Percentiles rank a stretch among this genome's conserved stretches.
These are phyloP conservation scores for Talaromyces sp. DNA, from an alignment of 2,329 filamentous ascomycete genomes.

Conservation along the genomic window DNA sequence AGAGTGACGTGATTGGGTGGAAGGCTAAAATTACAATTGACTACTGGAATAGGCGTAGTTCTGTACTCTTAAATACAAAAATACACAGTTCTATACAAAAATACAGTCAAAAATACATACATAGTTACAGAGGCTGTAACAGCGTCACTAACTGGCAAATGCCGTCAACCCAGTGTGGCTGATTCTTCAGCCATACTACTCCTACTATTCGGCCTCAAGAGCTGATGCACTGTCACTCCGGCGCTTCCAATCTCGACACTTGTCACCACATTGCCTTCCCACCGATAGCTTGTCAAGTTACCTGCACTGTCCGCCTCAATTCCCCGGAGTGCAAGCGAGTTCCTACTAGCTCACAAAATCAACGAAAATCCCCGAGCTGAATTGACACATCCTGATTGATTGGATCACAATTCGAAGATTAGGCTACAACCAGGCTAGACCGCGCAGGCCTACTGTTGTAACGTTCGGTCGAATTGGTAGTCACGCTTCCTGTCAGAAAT, in stretches of 20 bases:
- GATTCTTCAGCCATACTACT: background rate
- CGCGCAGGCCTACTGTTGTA: background rate
- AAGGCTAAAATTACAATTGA: background rate
- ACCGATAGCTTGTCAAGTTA: background rate
- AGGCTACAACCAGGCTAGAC: constrained; percentile 8
- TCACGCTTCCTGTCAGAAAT: background rate
- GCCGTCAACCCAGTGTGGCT: background rate
- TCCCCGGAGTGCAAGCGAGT: background rate
- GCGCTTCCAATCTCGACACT: background rate
- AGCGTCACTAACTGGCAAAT: background rate
- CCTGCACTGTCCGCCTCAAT: background rate
- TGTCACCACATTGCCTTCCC: background rate
- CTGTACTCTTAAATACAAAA: background rate
- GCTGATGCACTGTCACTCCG: background rate
- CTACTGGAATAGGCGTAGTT: background rate
- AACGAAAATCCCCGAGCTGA: background rate
- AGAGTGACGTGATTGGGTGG: background rate
- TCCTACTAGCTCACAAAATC: background rate
- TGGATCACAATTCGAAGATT: background rate
- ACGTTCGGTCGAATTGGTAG: constrained; percentile 1
- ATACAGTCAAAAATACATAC: background rate
- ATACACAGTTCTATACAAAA: background rate
- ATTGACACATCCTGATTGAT: background rate
- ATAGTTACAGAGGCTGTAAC: background rate
- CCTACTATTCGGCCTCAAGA: background rate